phyloP scores from a whole-genome alignment of 768 basidiomycete species.

The Hemileccinum rubropunctum region DNA sequence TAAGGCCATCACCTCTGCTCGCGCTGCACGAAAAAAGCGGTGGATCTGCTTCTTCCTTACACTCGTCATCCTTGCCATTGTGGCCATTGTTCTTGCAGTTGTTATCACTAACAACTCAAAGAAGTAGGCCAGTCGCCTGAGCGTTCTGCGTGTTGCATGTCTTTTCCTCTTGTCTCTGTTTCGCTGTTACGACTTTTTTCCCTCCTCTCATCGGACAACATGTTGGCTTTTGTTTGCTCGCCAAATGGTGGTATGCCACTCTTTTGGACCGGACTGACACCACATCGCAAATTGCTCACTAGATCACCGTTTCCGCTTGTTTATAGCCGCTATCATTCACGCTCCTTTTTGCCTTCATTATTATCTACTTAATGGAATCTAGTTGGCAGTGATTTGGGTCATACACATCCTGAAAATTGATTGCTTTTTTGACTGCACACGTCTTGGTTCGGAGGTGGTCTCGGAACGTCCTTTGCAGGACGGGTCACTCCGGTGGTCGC shows the following conservation, averaged over 20 bases:
- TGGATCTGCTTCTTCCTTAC: slow-evolving; percentile 92
- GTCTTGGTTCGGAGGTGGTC: too few relatives aligned
- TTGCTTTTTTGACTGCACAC: neutral
- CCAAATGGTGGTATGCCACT: slow-evolving; percentile 10
- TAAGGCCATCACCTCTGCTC: slow-evolving; percentile 83
- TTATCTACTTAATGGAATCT: slow-evolving; percentile 28
- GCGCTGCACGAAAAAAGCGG: slow-evolving; percentile 89
- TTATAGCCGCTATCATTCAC: slow-evolving; percentile 5
- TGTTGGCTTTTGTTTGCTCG: slow-evolving; percentile 4
- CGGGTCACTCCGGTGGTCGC: too few relatives aligned
- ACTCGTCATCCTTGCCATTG: slow-evolving; percentile 63
- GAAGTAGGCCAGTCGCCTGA: slow-evolving; percentile 23
- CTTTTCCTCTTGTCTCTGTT: neutral
- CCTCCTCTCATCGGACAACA: slow-evolving; percentile 9
- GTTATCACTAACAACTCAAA: slow-evolving; percentile 47
- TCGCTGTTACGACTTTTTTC: neutral
- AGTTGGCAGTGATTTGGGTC: slow-evolving; percentile 19
- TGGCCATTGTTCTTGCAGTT: slow-evolving; percentile 60
- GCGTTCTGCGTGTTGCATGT: neutral
- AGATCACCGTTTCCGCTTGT: slow-evolving; percentile 6
- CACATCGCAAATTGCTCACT: slow-evolving; percentile 12
- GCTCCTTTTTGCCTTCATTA: slow-evolving; percentile 22
- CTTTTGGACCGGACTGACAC: slow-evolving; percentile 21
- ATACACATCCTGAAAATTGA: slow-evolving; percentile 7
- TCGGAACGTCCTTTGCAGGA: too few relatives aligned